These are phyloP conservation scores for Diaporthe capsici DNA, from an alignment of 2,329 filamentous ascomycete genomes.

Conservation along the genomic window DNA sequence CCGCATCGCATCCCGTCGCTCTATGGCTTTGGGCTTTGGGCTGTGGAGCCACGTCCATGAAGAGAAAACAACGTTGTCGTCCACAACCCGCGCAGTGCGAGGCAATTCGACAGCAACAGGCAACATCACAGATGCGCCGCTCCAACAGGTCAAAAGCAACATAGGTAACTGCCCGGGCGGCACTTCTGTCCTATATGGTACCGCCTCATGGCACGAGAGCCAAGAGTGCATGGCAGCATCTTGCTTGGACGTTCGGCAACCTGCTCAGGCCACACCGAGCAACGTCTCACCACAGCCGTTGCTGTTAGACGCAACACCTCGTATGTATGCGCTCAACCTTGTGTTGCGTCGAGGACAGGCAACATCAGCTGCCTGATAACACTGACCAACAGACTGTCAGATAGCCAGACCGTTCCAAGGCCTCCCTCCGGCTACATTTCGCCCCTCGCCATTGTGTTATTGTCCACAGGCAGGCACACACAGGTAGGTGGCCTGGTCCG, in stretches of 20 bases:
- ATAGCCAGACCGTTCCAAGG: not conserved
- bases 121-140: not conserved
- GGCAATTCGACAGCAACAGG: not conserved
- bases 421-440: not conserved
- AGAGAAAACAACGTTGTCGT: not conserved
- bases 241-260: conserved; percentile 11
- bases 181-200: not conserved
- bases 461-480: not conserved
- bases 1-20: not conserved
- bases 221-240: conserved; percentile 37
- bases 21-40: not conserved
- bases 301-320: conserved; percentile 30
- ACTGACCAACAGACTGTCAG: conserved; percentile 19
- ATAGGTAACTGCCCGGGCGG: not conserved
- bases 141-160: not conserved
- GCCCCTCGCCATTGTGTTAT: not conserved
- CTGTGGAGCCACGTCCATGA: not conserved
- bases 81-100: not conserved
- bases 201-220: conserved; percentile 10
- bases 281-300: conserved; percentile 21
- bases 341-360: conserved; percentile 7
- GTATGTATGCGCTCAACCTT: conserved; percentile 40
- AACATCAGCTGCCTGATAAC: not conserved
- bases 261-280: not conserved
- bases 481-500: not conserved